Conservation (phyloP, 2,329 filamentous ascomycete genomes). For the Beauveria scarabaeidicola region DNA sequence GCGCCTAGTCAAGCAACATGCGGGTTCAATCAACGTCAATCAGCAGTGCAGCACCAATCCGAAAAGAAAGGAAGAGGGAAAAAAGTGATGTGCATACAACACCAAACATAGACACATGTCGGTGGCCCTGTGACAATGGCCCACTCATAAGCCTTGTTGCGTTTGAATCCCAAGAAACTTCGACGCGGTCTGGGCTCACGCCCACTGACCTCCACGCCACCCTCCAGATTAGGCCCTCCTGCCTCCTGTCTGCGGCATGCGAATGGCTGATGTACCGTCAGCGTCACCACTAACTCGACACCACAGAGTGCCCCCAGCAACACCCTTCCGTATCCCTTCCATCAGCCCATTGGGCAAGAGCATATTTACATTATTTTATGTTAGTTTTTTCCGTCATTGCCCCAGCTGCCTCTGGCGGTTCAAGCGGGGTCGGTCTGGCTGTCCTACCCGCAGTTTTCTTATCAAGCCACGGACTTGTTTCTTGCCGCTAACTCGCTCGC, state of each 20-base stretch:
- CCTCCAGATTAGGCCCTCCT: conserved; percentile 5
- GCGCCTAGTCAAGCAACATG: not conserved
- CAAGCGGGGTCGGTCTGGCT: not conserved
- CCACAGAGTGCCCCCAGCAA: not conserved
- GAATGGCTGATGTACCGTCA: not conserved
- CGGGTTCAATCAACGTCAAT: not conserved
- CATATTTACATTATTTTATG: not conserved
- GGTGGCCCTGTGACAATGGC: conserved; percentile 5
- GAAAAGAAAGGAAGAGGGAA: not conserved
- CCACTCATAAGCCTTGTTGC: conserved; percentile 5
- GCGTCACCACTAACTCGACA: not conserved
- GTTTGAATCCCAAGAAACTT: conserved; percentile 7
- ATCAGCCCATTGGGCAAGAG: not conserved
- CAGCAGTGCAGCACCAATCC: conserved; percentile 5
- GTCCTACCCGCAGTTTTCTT: not conserved
- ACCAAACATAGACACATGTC: conserved; percentile 1
- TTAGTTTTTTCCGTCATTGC: not conserved
- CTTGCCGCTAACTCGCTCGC: not conserved
- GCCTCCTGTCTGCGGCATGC: not conserved
- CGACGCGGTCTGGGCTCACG: conserved; percentile 4
- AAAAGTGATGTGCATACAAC: conserved; percentile 2
- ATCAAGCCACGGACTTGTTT: not conserved
- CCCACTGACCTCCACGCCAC: not conserved
- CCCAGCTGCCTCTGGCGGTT: not conserved
- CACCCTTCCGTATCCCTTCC: not conserved